These are phyloP conservation scores for Carex sylvatica DNA, from an alignment of 202 grass and related monocot genomes.

Conservation along the genomic window DNA sequence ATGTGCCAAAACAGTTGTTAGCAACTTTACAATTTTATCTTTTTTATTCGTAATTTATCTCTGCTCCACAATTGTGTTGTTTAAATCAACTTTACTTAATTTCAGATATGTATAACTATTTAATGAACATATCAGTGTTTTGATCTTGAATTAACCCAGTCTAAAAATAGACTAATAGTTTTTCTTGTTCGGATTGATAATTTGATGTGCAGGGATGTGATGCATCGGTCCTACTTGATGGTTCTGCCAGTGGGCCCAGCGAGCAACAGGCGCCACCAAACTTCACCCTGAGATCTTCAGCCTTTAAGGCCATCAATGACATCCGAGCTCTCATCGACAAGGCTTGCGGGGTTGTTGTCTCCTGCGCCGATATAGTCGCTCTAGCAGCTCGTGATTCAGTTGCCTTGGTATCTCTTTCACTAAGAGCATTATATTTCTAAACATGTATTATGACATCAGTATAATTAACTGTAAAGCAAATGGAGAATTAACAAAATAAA, in stretches of 20 bases:
- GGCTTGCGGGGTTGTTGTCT: constrained; percentile 36
- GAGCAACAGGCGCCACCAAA: constrained; percentile 35
- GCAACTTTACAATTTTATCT: not conserved
- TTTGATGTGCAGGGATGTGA: constrained; percentile 49
- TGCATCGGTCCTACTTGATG: constrained; percentile 45
- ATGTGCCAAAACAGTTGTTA: not conserved
- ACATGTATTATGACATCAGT: too few relatives aligned
- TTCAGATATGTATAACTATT: too few relatives aligned
- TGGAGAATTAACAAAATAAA: too few relatives aligned
- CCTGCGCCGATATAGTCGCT: constrained; percentile 47
- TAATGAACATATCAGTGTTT: too few relatives aligned
- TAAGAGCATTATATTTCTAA: too few relatives aligned
- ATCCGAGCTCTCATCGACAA: constrained; percentile 39
- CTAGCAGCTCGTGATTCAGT: constrained; percentile 55
- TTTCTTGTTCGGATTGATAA: not conserved
- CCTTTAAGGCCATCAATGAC: constrained; percentile 51
- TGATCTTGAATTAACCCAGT: not conserved
- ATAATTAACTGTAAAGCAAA: too few relatives aligned
- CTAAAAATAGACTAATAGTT: not conserved
- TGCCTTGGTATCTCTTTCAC: constrained; percentile 18
- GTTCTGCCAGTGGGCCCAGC: constrained; percentile 15
- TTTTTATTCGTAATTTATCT: too few relatives aligned
- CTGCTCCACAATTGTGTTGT: too few relatives aligned
- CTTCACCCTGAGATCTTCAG: constrained; percentile 45
- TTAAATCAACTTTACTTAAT: too few relatives aligned